phyloP scores from a whole-genome alignment of 805 yeast genomes.

The Phaffomyces thermotolerans region DNA sequence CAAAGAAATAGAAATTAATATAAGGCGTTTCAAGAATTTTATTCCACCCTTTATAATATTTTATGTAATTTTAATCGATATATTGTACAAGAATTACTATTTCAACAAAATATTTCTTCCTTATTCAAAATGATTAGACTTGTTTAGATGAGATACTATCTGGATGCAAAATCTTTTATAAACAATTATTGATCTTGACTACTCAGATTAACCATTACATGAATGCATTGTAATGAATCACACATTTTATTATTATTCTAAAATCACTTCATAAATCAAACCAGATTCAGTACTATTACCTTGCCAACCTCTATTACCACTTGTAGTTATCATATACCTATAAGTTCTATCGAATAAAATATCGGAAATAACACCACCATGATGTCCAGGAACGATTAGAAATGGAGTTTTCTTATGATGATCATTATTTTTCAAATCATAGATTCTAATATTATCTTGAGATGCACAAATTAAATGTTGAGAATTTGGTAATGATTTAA shows the following conservation, averaged over 20 bases:
- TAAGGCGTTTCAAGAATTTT: too few relatives aligned
- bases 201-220: too few relatives aligned
- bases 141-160: not conserved
- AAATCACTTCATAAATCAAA: conserved; percentile 70
- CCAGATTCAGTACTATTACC: conserved; percentile 75
- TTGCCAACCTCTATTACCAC: conserved; percentile 96
- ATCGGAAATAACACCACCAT: conserved; percentile 80
- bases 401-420: conserved; percentile 50
- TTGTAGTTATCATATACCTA: conserved; percentile 79
- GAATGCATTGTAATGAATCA: not conserved
- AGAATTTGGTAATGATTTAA: conserved; percentile 73
- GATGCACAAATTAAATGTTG: conserved; percentile 83
- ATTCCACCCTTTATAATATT: too few relatives aligned
- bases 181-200: too few relatives aligned
- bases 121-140: not conserved
- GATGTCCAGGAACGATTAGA: conserved; percentile 91
- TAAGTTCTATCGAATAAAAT: conserved; percentile 82
- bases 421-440: conserved; percentile 53
- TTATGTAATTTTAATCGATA: too few relatives aligned
- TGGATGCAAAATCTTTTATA: not conserved
- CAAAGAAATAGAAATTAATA: too few relatives aligned
- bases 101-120: too few relatives aligned
- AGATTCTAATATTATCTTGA: conserved; percentile 79
- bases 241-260: conserved; percentile 19
- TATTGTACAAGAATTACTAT: too few relatives aligned